Conservation (phyloP, 169 alveolate species). For the Theileria luwenshuni region DNA sequence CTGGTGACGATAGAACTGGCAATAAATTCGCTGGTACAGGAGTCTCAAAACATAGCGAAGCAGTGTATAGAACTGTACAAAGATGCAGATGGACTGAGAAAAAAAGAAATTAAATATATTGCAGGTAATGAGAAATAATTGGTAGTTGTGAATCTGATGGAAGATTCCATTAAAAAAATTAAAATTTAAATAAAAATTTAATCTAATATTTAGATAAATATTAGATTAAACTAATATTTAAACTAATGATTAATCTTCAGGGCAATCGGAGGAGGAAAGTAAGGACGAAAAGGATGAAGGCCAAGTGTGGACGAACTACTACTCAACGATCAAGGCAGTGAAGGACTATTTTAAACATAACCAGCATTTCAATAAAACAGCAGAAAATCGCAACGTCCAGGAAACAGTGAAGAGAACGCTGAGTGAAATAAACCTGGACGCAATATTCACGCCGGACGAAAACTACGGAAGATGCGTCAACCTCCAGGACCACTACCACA, state of each 20-base stretch:
- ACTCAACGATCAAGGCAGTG: constrained; percentile 70
- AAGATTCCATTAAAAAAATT: not conserved
- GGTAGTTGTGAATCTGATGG: not conserved
- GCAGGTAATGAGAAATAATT: constrained; percentile 45
- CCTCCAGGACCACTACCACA: constrained; percentile 70
- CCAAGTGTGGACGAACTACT: constrained; percentile 78
- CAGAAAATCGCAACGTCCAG: constrained; percentile 56
- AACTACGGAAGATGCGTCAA: constrained; percentile 77
- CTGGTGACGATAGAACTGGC: constrained; percentile 69
- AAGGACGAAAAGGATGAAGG: constrained; percentile 2
- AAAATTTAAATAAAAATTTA: no score
- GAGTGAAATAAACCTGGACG: constrained; percentile 60
- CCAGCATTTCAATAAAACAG: constrained; percentile 56
- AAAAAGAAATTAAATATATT: constrained; percentile 55
- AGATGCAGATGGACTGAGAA: constrained; percentile 67
- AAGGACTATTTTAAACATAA: constrained; percentile 70
- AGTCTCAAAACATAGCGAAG: constrained; percentile 55
- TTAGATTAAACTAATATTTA: no score
- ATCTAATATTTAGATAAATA: no score
- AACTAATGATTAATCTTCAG: not conserved
- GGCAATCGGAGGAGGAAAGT: constrained; percentile 1
- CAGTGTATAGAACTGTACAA: constrained; percentile 43
- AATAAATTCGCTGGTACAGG: constrained; percentile 47
- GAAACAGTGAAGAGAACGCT: constrained; percentile 63
- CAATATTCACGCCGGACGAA: constrained; percentile 78